A percentile compares a stretch with the other conserved stretches of the same genome.
Evolutionary conservation across 2,329 filamentous ascomycete species (phyloP).

Genomic region (Aspergillus hiratsukae): DNA sequence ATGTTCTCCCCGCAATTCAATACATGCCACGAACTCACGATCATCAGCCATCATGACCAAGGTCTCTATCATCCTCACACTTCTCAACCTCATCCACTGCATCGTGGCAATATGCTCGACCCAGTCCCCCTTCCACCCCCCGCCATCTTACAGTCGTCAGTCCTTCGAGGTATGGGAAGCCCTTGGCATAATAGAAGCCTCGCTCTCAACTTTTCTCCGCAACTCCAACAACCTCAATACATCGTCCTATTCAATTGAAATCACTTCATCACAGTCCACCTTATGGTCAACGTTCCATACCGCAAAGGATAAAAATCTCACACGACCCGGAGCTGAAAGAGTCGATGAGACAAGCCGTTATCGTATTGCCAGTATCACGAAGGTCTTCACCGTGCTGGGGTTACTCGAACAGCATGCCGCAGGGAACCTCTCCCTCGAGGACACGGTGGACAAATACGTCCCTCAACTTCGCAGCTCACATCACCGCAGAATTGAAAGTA

Average conservation of each 20-base stretch:
- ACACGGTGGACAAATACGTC: constrained; percentile 19
- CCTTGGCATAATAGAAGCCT: neutral
- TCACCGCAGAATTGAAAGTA: neutral
- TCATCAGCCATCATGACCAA: neutral
- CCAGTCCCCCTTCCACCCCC: neutral
- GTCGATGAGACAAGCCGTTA: constrained; percentile 5
- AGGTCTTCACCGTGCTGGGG: constrained; percentile 23
- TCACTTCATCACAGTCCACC: neutral
- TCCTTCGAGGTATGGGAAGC: neutral
- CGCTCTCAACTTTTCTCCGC: neutral
- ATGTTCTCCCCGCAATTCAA: neutral
- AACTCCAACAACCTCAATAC: neutral
- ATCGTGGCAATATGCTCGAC: neutral
- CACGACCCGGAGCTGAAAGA: neutral
- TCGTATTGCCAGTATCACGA: constrained; percentile 25
- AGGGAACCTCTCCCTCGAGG: constrained; percentile 23
- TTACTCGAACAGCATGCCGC: constrained; percentile 23
- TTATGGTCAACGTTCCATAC: neutral
- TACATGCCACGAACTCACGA: neutral
- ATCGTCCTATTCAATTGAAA: neutral
- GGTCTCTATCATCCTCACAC: neutral
- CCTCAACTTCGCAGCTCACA: constrained; percentile 3
- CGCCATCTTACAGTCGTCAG: neutral
- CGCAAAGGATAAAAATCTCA: neutral
- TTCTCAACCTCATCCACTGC: neutral